Conservation (phyloP, 2,329 filamentous ascomycete species). For the Hypoxylon sp. region DNA sequence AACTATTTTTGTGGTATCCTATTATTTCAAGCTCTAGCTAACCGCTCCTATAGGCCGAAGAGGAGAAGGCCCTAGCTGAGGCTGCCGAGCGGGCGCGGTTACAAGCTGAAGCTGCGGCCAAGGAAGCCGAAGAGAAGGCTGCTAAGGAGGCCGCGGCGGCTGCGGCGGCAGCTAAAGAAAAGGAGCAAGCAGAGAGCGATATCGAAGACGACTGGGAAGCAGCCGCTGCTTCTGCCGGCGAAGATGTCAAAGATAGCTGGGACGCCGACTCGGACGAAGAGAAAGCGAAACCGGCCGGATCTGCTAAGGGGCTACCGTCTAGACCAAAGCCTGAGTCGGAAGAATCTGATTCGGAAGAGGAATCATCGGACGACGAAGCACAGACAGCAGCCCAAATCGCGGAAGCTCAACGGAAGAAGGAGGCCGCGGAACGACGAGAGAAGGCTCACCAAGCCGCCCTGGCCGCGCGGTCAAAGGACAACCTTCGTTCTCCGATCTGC, state of each 20-base stretch:
- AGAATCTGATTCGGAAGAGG: conserved; percentile 66
- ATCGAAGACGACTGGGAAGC: conserved; percentile 89
- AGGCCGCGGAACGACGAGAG: conserved; percentile 86
- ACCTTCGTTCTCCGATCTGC: conserved; percentile 96
- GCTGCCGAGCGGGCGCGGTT: conserved; percentile 74
- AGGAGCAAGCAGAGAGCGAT: conserved; percentile 65
- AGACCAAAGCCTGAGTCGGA: conserved; percentile 46
- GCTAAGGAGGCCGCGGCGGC: conserved; percentile 63
- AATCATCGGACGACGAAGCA: conserved; percentile 75
- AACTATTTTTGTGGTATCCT: conserved; percentile 11
- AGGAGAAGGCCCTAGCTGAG: conserved; percentile 79
- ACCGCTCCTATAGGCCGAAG: conserved; percentile 64
- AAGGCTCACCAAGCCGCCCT: conserved; percentile 91
- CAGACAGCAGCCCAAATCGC: conserved; percentile 76
- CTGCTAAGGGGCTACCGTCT: conserved; percentile 44
- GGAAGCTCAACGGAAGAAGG: conserved; percentile 81
- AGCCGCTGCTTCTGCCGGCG: conserved; percentile 77
- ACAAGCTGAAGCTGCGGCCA: conserved; percentile 72
- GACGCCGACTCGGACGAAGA: conserved; percentile 85
- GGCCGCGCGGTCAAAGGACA: conserved; percentile 89
- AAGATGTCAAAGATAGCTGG: conserved; percentile 92
- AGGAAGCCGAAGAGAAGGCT: conserved; percentile 68
- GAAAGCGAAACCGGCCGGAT: conserved; percentile 56
- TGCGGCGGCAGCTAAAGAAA: conserved; percentile 64
- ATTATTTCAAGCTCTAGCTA: neutral